Percentiles rank a stretch among this genome's conserved stretches.
Evolutionary conservation across 2,329 filamentous ascomycete genomes (phyloP).

Genomic region (Pestalotiopsis sp.): DNA sequence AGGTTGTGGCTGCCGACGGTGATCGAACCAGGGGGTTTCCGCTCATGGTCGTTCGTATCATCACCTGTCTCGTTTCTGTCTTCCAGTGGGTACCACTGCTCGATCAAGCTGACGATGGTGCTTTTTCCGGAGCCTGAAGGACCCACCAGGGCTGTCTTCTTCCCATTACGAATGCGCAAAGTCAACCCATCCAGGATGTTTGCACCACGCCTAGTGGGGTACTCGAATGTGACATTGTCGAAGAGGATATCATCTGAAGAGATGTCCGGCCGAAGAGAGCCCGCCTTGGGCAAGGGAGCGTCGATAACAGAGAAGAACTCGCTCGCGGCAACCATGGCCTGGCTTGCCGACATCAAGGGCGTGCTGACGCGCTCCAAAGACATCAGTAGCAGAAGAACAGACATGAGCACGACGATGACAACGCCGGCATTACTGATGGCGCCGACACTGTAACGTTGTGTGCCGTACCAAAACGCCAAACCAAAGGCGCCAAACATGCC

Average conservation of each 20-base stretch:
- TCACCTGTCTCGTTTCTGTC: conserved; percentile 36
- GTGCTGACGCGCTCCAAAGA: conserved; percentile 57
- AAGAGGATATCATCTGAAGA: conserved; percentile 42
- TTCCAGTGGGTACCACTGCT: conserved; percentile 68
- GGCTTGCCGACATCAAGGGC: conserved; percentile 55
- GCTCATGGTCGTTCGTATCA: too few species aligned
- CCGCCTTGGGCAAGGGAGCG: conserved; percentile 26
- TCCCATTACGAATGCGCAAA: conserved; percentile 59
- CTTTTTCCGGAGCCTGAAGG: conserved; percentile 73
- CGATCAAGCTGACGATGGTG: conserved; percentile 68
- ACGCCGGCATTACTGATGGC: conserved; percentile 49
- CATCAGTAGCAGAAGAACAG: conserved; percentile 56
- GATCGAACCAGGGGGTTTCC: not conserved
- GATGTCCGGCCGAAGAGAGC: conserved; percentile 29
- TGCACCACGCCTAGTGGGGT: conserved; percentile 64
- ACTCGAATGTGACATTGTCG: conserved; percentile 65
- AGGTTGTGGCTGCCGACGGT: not conserved
- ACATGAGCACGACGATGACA: conserved; percentile 57
- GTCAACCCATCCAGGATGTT: conserved; percentile 60
- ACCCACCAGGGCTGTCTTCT: conserved; percentile 72
- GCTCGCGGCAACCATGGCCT: conserved; percentile 55
- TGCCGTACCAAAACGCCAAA: conserved; percentile 28
- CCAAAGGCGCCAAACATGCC: conserved; percentile 42
- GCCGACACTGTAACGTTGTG: conserved; percentile 45
- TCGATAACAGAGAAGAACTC: conserved; percentile 54